Percentiles rank a stretch among this genome's conserved stretches.
phyloP scores from a whole-genome alignment of 2,329 filamentous ascomycete species.

The Knufia fluminis region DNA sequence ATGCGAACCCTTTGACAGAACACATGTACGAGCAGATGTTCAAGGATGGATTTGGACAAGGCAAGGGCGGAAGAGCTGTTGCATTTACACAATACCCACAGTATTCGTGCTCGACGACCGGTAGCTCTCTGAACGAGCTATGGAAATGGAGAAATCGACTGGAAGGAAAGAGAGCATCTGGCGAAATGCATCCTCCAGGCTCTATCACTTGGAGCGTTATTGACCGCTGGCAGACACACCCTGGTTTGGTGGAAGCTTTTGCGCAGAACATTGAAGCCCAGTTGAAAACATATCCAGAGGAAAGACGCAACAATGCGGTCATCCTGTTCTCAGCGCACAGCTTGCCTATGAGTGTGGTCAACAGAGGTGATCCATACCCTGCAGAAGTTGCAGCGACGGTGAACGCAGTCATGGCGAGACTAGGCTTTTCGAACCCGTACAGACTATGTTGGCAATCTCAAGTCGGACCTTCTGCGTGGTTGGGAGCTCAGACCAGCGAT shows the following conservation, averaged over 20 bases:
- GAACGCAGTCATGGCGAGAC: constrained; percentile 86
- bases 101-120: constrained; percentile 95
- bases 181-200: constrained; percentile 48
- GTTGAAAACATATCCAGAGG: constrained; percentile 72
- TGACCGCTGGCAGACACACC: constrained; percentile 91
- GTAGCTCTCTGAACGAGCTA: constrained; percentile 88
- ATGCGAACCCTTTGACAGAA: constrained; percentile 87
- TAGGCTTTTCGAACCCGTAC: constrained; percentile 83
- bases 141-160: constrained; percentile 91
- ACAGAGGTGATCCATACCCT: constrained; percentile 89
- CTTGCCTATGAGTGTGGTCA: constrained; percentile 93
- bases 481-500: constrained; percentile 83
- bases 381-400: constrained; percentile 93
- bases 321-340: constrained; percentile 93
- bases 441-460: constrained; percentile 96
- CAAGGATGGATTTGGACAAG: constrained; percentile 80
- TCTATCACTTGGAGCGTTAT: constrained; percentile 94
- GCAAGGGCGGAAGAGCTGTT: constrained; percentile 83
- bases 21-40: constrained; percentile 79
- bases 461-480: constrained; percentile 89
- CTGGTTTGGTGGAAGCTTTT: constrained; percentile 82
- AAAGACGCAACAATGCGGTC: constrained; percentile 69
- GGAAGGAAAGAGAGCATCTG: constrained; percentile 61
- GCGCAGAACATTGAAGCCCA: constrained; percentile 84
- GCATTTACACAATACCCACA: constrained; percentile 98